Conservation (phyloP, 78 protist species). For the Dictyostelium firmibasis region DNA sequence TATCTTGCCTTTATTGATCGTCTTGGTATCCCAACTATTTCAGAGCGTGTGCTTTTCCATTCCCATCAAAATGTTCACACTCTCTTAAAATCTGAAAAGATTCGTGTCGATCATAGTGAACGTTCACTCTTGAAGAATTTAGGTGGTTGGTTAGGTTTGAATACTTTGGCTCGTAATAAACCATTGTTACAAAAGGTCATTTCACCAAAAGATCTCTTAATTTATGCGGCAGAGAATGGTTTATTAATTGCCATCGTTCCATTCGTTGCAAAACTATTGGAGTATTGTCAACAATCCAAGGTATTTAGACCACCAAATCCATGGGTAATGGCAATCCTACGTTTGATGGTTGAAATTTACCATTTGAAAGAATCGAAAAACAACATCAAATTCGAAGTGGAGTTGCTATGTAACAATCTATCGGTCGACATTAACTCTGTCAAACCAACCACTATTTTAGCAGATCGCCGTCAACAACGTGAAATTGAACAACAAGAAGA, state of each 20-base stretch:
- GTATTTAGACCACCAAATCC: conserved; percentile 97
- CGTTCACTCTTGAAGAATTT: conserved; percentile 95
- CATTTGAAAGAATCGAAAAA: conserved; percentile 86
- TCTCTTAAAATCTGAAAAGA: conserved; percentile 83
- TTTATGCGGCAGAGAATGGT: conserved; percentile 89
- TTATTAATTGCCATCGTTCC: conserved; percentile 93
- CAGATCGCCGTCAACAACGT: conserved; percentile 45
- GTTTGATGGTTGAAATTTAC: conserved; percentile 93
- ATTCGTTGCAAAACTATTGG: conserved; percentile 95
- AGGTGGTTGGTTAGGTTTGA: conserved; percentile 97
- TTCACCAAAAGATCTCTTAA: conserved; percentile 94
- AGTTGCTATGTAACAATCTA: conserved; percentile 92
- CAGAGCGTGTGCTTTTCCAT: neutral
- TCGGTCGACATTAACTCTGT: conserved; percentile 69
- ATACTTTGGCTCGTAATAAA: conserved; percentile 94
- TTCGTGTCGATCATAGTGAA: conserved; percentile 78
- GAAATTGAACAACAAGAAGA: conserved; percentile 71
- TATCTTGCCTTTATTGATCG: conserved; percentile 84
- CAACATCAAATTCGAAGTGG: conserved; percentile 97
- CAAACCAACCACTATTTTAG: conserved; percentile 42
- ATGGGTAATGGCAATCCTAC: conserved; percentile 94
- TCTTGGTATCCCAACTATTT: conserved; percentile 50
- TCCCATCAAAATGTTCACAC: conserved; percentile 59
- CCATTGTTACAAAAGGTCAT: conserved; percentile 95
- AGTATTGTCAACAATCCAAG: conserved; percentile 53